A percentile compares a stretch with the other conserved stretches of the same genome.
Conservation (phyloP, 192 early-diverging fungal species). For the Coemansia sp. region DNA sequence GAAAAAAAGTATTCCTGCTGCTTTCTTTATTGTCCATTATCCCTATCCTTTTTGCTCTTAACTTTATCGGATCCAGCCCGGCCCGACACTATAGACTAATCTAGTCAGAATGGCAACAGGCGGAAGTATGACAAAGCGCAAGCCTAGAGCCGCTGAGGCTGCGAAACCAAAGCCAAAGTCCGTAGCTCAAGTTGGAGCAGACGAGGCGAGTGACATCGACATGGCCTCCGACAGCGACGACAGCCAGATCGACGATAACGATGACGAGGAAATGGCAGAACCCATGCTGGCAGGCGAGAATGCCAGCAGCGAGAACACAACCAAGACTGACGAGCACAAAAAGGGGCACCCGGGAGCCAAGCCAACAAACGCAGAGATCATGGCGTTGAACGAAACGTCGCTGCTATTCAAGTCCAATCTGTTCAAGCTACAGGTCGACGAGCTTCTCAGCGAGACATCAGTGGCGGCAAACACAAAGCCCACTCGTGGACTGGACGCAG, state of each 20-base stretch:
- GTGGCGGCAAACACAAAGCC: constrained; percentile 21
- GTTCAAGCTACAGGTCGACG: constrained; percentile 79
- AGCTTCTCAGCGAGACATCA: constrained; percentile 30
- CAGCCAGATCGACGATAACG: constrained; percentile 10
- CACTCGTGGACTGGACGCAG: constrained; percentile 36
- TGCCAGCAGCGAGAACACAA: constrained; percentile 20
- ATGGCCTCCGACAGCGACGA: constrained; percentile 17
- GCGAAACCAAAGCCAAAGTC: background rate
- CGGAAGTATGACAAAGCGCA: constrained; percentile 4
- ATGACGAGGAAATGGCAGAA: constrained; percentile 18
- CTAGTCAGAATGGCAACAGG: constrained; percentile 6
- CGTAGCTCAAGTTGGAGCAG: background rate
- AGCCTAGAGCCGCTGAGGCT: background rate
- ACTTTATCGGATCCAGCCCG: background rate
- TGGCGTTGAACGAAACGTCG: constrained; percentile 76
- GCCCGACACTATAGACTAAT: background rate
- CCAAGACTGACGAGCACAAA: constrained; percentile 10
- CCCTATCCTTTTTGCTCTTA: background rate
- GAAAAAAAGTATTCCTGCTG: background rate
- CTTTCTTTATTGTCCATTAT: background rate
- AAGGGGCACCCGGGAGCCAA: background rate
- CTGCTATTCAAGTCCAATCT: constrained; percentile 88
- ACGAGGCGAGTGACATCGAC: constrained; percentile 49
- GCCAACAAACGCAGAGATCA: constrained; percentile 80
- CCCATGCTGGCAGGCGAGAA: constrained; percentile 10